Percentiles rank a stretch among this genome's conserved stretches.
Conservation (phyloP, 345 rosid genomes). For the Moricandia arvensis region DNA sequence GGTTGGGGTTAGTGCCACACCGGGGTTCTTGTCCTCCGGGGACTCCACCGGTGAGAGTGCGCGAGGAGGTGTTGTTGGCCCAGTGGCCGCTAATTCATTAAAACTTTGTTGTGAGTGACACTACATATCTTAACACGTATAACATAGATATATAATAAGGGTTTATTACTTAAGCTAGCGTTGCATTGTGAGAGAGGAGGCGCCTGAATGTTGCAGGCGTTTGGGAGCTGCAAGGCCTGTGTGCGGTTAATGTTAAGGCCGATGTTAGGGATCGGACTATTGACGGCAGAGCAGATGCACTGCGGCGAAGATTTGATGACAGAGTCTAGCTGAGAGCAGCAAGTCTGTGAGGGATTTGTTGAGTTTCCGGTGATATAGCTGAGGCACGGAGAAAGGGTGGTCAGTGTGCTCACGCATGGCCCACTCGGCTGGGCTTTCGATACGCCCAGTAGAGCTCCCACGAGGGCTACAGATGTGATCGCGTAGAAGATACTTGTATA, state of each 20-base stretch:
- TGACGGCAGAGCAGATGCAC: slow-evolving; percentile 64
- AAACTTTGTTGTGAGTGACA: slow-evolving; percentile 11
- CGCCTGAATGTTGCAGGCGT: slow-evolving; percentile 58
- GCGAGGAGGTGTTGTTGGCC: slow-evolving; percentile 36
- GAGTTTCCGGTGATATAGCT: slow-evolving; percentile 60
- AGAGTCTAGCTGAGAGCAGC: slow-evolving; percentile 58
- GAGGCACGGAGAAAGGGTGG: slow-evolving; percentile 55
- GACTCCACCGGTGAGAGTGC: slow-evolving; percentile 41
- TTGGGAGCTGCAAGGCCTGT: slow-evolving; percentile 62
- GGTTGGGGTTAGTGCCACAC: slow-evolving; percentile 41
- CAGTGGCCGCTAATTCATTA: slow-evolving; percentile 44
- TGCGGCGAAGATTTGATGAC: slow-evolving; percentile 62
- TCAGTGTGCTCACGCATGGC: slow-evolving; percentile 44
- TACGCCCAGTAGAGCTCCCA: slow-evolving; percentile 42
- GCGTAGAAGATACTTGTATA: slow-evolving; percentile 17
- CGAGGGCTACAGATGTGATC: slow-evolving; percentile 34
- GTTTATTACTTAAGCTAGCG: slow-evolving; percentile 32
- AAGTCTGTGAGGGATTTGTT: slow-evolving; percentile 56
- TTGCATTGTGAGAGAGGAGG: slow-evolving; percentile 63
- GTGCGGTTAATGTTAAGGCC: slow-evolving; percentile 67
- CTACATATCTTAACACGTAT: neutral
- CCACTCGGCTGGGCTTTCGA: slow-evolving; percentile 31
- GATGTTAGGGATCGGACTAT: slow-evolving; percentile 42
- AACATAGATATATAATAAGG: neutral
- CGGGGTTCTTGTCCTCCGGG: slow-evolving; percentile 45